Percentiles rank a stretch among this genome's conserved stretches.
Evolutionary conservation across 2,329 filamentous ascomycete species (phyloP).

Genomic region (Aureobasidium mangrovei): DNA sequence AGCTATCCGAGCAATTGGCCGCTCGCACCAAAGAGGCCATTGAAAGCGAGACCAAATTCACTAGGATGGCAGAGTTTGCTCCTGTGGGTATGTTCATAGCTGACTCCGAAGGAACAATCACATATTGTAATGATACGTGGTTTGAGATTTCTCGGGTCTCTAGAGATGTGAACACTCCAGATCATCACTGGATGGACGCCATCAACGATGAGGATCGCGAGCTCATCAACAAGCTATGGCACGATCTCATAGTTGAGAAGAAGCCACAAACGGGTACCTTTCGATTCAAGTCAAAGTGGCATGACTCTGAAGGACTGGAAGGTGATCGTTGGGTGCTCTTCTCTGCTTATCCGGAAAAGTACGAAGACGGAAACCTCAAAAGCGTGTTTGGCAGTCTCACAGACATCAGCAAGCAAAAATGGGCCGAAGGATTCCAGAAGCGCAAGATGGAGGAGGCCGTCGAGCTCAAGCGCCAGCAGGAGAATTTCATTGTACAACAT

Average conservation of each 20-base stretch:
- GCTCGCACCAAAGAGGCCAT: conserved; percentile 49
- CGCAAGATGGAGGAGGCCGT: conserved; percentile 71
- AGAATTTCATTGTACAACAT: conserved; percentile 58
- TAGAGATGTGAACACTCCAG: conserved; percentile 15
- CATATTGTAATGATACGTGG: conserved; percentile 74
- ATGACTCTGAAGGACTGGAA: conserved; percentile 44
- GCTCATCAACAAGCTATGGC: conserved; percentile 53
- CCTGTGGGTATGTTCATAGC: conserved; percentile 81
- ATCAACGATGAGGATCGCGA: conserved; percentile 58
- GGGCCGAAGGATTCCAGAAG: conserved; percentile 72
- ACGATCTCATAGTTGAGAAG: conserved; percentile 52
- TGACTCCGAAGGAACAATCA: conserved; percentile 60
- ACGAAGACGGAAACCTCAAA: conserved; percentile 55
- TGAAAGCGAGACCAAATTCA: conserved; percentile 66
- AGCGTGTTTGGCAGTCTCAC: conserved; percentile 74
- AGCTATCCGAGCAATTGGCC: conserved; percentile 66
- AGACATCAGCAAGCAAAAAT: conserved; percentile 78
- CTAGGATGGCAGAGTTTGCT: conserved; percentile 74
- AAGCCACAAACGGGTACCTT: conserved; percentile 63
- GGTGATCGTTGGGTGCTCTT: conserved; percentile 69
- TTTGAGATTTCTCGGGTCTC: conserved; percentile 51
- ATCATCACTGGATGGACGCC: conserved; percentile 58
- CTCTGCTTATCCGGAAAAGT: conserved; percentile 65
- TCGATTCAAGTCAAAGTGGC: conserved; percentile 61
- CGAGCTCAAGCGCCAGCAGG: conserved; percentile 70